Base-by-base conservation (phyloP, 2,329 filamentous ascomycete genomes). In the Neofusicoccum sp. region DNA sequence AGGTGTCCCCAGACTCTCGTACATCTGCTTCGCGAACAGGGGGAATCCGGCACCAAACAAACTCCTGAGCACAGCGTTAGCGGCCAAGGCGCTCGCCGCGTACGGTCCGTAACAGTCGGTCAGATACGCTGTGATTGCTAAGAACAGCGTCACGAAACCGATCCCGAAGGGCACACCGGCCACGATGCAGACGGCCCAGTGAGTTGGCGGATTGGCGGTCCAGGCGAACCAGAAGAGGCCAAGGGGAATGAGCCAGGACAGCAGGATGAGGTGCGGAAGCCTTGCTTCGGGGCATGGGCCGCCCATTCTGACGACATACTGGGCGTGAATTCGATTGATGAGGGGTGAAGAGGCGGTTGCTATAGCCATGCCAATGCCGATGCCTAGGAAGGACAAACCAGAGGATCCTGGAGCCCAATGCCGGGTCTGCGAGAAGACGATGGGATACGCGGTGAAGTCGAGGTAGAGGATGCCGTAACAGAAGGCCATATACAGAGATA, bases 381-480 rank as follows among this genome's bases (percentile, higher is more conserved):
- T 88, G 9, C 92, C 93, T 4, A 89, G 71, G 75, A 96, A 97
- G 1, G 92, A 85, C 1, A 97, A 84, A 0, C 93, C 93, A 0
- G 88, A 86, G 36, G 90, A 56, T 0, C 90, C 88, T 0, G 89
- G 81, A 1, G 82, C 83, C 93, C 93, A 97, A 65, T 91, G 91
- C n/a, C 93, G 89, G 63, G 86, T 78, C 44, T 89, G 80, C 7
- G 83, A 81, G 76, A 95, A 96, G 64, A 96, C 89, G 64, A 96
- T 89, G 0, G 93, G 93, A 73, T 96, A 96, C 11, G 91, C 92
- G 14, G 96, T 89, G 78, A 97, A 97, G 77, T 92, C 94, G 33
- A 97, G 86, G 71, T 95, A 95, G 1, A 97, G 81, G 45, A 96
- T 93, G 16, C 88, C 91, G 74, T 97, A 97, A 37, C 96, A 86